A percentile compares a stretch with the other conserved stretches of the same genome.
Conservation (phyloP, 768 basidiomycete species). For the Kwoniella sp. region DNA sequence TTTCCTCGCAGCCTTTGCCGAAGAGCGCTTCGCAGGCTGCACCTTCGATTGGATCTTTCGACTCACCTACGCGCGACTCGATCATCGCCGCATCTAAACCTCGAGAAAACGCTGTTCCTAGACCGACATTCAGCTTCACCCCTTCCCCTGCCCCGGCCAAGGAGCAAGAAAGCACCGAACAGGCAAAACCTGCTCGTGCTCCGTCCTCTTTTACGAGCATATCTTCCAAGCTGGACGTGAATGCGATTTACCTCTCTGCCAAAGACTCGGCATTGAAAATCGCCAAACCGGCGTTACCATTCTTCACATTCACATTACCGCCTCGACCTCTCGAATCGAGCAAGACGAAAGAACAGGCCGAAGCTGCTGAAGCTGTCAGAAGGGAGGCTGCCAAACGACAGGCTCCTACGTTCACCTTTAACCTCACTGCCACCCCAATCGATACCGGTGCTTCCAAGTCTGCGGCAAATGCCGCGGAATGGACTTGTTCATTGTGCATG, state of each 20-base stretch:
- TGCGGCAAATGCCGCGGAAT: slow-evolving; percentile 44
- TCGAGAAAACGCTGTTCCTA: neutral
- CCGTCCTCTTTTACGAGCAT: neutral
- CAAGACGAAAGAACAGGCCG: slow-evolving; percentile 7
- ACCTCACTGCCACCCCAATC: slow-evolving; percentile 6
- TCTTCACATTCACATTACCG: slow-evolving; percentile 41
- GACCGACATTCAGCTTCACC: slow-evolving; percentile 13
- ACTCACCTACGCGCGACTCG: slow-evolving; percentile 15
- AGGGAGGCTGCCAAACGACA: slow-evolving; percentile 20
- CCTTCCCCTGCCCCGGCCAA: slow-evolving; percentile 2
- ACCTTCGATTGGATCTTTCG: slow-evolving; percentile 8
- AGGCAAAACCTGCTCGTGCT: neutral
- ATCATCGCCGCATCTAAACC: slow-evolving; percentile 13
- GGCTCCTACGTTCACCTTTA: slow-evolving; percentile 21
- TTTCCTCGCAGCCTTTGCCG: slow-evolving; percentile 12
- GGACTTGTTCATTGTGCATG: slow-evolving; percentile 66
- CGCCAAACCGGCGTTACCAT: slow-evolving; percentile 39
- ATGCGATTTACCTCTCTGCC: slow-evolving; percentile 35
- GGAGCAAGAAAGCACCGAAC: neutral
- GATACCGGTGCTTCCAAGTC: neutral
- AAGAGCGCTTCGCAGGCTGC: neutral
- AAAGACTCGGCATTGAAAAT: slow-evolving; percentile 41
- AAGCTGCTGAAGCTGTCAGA: slow-evolving; percentile 13
- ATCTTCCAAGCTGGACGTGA: slow-evolving; percentile 5
- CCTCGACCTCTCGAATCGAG: neutral